These are phyloP conservation scores for Penicillium pulvis DNA, from an alignment of 495 filamentous ascomycete species.

Conservation along the genomic window DNA sequence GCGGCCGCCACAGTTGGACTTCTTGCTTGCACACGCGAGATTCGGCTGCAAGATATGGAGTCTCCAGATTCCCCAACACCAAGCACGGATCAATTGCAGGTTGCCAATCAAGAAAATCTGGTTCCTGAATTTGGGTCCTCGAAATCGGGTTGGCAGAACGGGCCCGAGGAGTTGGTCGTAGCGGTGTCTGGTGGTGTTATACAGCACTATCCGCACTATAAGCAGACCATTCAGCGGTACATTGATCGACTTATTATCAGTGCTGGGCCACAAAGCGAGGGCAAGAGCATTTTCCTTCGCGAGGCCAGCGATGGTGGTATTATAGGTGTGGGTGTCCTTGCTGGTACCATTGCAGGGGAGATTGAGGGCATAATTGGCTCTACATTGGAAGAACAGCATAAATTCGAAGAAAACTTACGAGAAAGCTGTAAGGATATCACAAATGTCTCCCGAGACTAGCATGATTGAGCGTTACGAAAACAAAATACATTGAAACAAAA, in stretches of 20 bases:
- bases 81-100: neutral
- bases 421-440: constrained; percentile 5
- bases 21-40: constrained; percentile 61
- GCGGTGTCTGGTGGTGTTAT: constrained; percentile 75
- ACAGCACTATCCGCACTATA: constrained; percentile 68
- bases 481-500: neutral
- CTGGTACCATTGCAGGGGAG: constrained; percentile 44
- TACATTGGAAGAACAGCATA: constrained; percentile 15
- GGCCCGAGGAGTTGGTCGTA: constrained; percentile 61
- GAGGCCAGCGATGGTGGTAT: constrained; percentile 72
- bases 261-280: constrained; percentile 48
- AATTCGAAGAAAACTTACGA: neutral
- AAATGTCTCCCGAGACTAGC: neutral
- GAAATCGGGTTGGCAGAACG: constrained; percentile 27
- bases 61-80: neutral
- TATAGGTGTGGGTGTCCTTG: constrained; percentile 68
- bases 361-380: constrained; percentile 36
- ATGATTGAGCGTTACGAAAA: neutral
- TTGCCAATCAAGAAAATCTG: neutral
- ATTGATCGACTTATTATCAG: constrained; percentile 59
- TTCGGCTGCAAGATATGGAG: constrained; percentile 36
- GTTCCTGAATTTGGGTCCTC: constrained; percentile 13
- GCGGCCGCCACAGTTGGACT: constrained; percentile 67
- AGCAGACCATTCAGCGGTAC: constrained; percentile 60
- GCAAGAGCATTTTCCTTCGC: constrained; percentile 57